Evolutionary conservation across 805 yeast genomes (phyloP).

Genomic region (Sungouiella thailandica): DNA sequence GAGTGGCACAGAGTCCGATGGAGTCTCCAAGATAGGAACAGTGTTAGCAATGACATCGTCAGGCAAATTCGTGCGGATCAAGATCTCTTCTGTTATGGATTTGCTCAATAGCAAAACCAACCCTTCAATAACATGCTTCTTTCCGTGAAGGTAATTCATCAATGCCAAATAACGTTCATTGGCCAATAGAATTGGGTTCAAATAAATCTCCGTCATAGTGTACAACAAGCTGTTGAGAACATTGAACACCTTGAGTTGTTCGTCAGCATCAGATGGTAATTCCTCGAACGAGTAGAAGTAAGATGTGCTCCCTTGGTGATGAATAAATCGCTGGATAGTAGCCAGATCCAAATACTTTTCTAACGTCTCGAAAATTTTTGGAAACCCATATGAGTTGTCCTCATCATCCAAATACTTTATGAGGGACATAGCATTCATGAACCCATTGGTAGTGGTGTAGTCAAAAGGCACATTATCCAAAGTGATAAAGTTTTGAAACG

Average conservation of each 20-base stretch:
- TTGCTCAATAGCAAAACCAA: conserved; percentile 47
- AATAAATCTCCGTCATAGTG: conserved; percentile 51
- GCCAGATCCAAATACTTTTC: conserved; percentile 24
- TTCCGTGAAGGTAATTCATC: conserved; percentile 12
- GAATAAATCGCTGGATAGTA: conserved; percentile 24
- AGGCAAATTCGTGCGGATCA: conserved; percentile 47
- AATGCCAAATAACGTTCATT: conserved; percentile 40
- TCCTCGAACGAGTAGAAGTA: conserved; percentile 33
- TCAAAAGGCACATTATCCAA: conserved; percentile 59
- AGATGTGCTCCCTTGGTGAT: conserved; percentile 24
- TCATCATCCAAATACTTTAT: conserved; percentile 55
- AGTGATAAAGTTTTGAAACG: conserved; percentile 46
- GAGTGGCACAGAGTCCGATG: conserved; percentile 26
- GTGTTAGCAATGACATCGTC: conserved; percentile 42
- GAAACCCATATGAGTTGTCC: conserved; percentile 43
- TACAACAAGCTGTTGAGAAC: conserved; percentile 42
- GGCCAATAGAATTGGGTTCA: conserved; percentile 48
- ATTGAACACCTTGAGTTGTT: conserved; percentile 31
- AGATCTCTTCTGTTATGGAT: conserved; percentile 53
- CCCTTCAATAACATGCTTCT: conserved; percentile 26
- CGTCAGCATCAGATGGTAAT: conserved; percentile 22
- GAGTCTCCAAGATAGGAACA: conserved; percentile 22
- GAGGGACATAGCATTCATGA: conserved; percentile 49
- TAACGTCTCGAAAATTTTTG: conserved; percentile 31
- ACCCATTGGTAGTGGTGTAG: conserved; percentile 49